Base-by-base conservation (phyloP, 2,329 filamentous ascomycete species). In the Diaporthe citri region DNA sequence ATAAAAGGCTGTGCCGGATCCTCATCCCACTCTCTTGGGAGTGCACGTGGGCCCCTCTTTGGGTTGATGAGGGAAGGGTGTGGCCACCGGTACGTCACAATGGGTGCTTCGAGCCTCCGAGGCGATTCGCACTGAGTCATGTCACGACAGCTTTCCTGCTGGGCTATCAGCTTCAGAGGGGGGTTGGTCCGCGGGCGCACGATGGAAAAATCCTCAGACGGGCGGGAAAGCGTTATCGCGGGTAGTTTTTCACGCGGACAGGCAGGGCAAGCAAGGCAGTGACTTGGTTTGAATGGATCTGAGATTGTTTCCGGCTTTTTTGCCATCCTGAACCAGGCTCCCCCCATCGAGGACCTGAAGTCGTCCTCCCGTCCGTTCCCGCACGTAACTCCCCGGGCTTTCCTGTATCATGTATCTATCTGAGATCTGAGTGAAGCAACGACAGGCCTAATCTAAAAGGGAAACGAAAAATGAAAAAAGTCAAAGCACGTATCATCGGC, bases 81-180 rank as follows among this genome's bases (percentile, higher is more conserved):
- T 66, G 73, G 41, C 56, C 71, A 64, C 62, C 13, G 31, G 67
- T 73, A 75, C 60, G 74, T 75, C 74, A 73, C 60, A 39, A 67
- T 69, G 71, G 60, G 34, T 55, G 57, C 34, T 55, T n/a, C 39
- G 56, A 52, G 36, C 51, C 36, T 41, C n/a, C 25, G 60, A 22
- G 41, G 60, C 59, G 39, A 64, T 20, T 31, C 51, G 74, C 36
- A 48, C 55, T 41, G 74, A 75, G 74, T 75, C 74, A 72, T 75
- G 74, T 73, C 71, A 60, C 55, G 48, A 60, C 71, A 64, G 48
- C 39, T 48, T 64, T 43, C 52, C 22, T 70, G 41, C 34, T 59
- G 43, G 59, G 66, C 25, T 22, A 34, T 67, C 62, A 34, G 51
- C 39, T 17, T 28, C 46, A 31, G 22, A 41, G 15, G 51, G 13